Conservation (phyloP, 352 stramenopile species). For the Globisporangium rhizosaccharum region DNA sequence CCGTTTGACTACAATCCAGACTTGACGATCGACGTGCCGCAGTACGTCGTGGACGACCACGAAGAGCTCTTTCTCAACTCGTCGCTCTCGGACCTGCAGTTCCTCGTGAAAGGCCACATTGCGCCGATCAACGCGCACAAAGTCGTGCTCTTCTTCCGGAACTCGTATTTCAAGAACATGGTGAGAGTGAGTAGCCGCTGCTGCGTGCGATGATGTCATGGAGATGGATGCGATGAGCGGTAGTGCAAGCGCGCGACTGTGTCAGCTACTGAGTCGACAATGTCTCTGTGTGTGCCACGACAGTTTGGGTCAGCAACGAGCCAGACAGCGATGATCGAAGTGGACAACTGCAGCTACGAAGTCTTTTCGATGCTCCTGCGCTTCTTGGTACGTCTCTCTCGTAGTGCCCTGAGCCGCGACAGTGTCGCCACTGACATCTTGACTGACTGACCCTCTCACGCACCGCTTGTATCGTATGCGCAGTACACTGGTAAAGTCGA, state of each 20-base stretch:
- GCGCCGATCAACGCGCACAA: constrained; percentile 86
- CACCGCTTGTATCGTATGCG: background rate
- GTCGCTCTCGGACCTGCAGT: constrained; percentile 80
- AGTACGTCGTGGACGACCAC: constrained; percentile 83
- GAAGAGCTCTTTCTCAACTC: constrained; percentile 84
- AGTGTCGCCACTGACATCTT: background rate
- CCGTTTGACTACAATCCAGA: constrained; percentile 65
- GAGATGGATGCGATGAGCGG: background rate
- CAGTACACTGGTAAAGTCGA: constrained; percentile 86
- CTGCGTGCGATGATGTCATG: background rate
- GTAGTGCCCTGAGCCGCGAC: background rate
- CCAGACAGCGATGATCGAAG: constrained; percentile 82
- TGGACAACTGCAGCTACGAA: constrained; percentile 87
- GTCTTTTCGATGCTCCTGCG: constrained; percentile 81
- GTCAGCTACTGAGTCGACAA: background rate
- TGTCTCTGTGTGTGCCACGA: constrained; percentile 8
- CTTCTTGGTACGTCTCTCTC: constrained; percentile 56
- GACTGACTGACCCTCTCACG: constrained; percentile 5
- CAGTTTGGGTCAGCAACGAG: constrained; percentile 80
- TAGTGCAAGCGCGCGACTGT: background rate
- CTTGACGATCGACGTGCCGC: constrained; percentile 69
- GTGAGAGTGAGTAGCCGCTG: constrained; percentile 66
- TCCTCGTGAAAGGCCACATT: constrained; percentile 83
- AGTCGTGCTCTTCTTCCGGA: constrained; percentile 86
- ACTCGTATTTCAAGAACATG: constrained; percentile 91